phyloP scores from a whole-genome alignment of 805 yeast genomes.

The Metschnikowia matae region DNA sequence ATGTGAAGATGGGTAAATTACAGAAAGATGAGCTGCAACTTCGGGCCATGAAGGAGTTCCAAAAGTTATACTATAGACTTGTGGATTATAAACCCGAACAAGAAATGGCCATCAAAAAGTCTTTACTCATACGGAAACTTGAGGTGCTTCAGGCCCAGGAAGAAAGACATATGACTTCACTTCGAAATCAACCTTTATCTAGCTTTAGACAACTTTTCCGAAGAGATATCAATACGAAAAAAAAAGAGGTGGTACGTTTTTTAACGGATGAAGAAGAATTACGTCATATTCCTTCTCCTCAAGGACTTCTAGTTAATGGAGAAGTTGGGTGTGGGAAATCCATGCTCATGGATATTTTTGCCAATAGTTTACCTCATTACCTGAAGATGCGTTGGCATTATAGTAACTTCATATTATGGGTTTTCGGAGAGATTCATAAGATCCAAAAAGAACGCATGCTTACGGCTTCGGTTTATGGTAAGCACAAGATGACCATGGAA shows the following conservation, averaged over 20 bases:
- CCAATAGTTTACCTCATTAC: conserved; percentile 56
- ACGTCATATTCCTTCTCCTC: conserved; percentile 52
- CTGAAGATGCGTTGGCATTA: conserved; percentile 71
- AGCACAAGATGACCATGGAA: conserved; percentile 32
- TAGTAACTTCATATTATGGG: conserved; percentile 65
- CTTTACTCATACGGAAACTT: conserved; percentile 32
- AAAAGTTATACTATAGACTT: conserved; percentile 53
- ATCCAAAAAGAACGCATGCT: conserved; percentile 44
- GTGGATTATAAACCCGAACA: conserved; percentile 56
- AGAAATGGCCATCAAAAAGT: conserved; percentile 42
- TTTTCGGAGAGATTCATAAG: conserved; percentile 56
- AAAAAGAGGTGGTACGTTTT: conserved; percentile 42
- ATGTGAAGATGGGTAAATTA: conserved; percentile 48
- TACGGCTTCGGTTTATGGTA: conserved; percentile 24
- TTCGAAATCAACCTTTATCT: conserved; percentile 10
- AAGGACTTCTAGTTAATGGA: conserved; percentile 59
- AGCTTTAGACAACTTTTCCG: conserved; percentile 20
- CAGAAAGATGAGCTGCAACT: conserved; percentile 55
- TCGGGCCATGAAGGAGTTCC: conserved; percentile 61
- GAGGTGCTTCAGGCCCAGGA: conserved; percentile 32
- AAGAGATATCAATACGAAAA: conserved; percentile 25
- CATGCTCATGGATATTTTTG: conserved; percentile 70
- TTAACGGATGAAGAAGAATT: conserved; percentile 62
- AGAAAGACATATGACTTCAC: conserved; percentile 16
- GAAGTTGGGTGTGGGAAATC: conserved; percentile 76